Conservation (phyloP, 805 yeast genomes). For the Nakazawaea holstii region DNA sequence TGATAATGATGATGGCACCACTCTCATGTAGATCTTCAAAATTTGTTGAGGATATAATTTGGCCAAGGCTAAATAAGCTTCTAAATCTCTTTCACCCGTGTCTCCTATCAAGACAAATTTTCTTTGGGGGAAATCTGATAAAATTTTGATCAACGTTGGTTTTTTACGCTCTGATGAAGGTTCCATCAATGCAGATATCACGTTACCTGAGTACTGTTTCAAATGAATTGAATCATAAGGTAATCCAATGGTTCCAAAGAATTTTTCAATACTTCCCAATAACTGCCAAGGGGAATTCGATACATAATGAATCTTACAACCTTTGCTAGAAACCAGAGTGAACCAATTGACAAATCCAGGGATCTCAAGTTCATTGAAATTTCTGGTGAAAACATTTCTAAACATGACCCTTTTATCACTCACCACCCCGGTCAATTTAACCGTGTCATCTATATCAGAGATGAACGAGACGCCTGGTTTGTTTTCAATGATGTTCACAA, state of each 20-base stretch:
- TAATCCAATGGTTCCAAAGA: slow-evolving; percentile 46
- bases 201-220: slow-evolving; percentile 81
- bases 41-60: slow-evolving; percentile 56
- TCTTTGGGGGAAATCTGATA: slow-evolving; percentile 70
- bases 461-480: slow-evolving; percentile 53
- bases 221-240: slow-evolving; percentile 84
- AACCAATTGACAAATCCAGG: slow-evolving; percentile 77
- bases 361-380: slow-evolving; percentile 61
- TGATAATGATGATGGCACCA: slow-evolving; percentile 66
- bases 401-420: slow-evolving; percentile 83
- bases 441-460: slow-evolving; percentile 93
- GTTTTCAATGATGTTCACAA: slow-evolving; percentile 33
- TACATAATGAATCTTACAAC: slow-evolving; percentile 75
- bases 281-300: slow-evolving; percentile 95
- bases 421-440: slow-evolving; percentile 83
- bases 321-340: slow-evolving; percentile 35
- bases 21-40: slow-evolving; percentile 73
- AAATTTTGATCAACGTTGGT: slow-evolving; percentile 53
- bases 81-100: slow-evolving; percentile 92
- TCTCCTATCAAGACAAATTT: slow-evolving; percentile 88
- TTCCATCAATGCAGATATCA: slow-evolving; percentile 77
- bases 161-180: slow-evolving; percentile 82
- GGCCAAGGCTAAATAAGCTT: slow-evolving; percentile 78
- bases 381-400: slow-evolving; percentile 68
- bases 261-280: slow-evolving; percentile 53